Base-by-base conservation (phyloP, 257 asterid genomes). In the Gentiana macrophylla region DNA sequence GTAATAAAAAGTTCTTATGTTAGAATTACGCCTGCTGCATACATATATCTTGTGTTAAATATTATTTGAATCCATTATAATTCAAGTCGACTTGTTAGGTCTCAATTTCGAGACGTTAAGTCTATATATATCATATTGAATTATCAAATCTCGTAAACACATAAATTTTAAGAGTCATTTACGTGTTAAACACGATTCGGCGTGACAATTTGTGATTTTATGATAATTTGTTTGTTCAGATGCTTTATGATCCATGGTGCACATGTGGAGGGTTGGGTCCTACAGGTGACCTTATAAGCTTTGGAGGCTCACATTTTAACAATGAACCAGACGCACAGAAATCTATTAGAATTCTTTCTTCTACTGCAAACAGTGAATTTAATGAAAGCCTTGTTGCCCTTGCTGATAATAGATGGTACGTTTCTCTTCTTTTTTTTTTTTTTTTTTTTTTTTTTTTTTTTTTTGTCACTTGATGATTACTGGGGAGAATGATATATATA, bases 191-290 rank as follows among this genome's bases (percentile, higher is more conserved):
- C 24, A 15, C 24, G 24, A 15, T 15, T 15, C 24, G 24, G 24
- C 24, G 24, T 15, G 24, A 38, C 45, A 4, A 1, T 38, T 38
- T 38, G 45, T 4, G 45, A 4, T 38, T 0, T 38, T 7, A 52
- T 41, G 1, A 2, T 51, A 55, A 33, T 12, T 15, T 6, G 4
- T 24, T 38, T 37, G 37, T 38, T 34, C 74, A 92, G 99, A 0
- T 92, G 41, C 61, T 46, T 2, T 36, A 62, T 24, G 87, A 94
- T 77, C 94, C 95, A 34, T 92, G 99, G 99, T 92, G 99, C 73
- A 88, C 99, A 35, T 74, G 86, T 4, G 99, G 97, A n/a, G 83
- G 85, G 53, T 71, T 92, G 35, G 59, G 79, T 4, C 41, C 50
- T 24, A 63, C 56, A 2, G 97, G 99, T 4, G 81, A 74, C 13